Evolutionary conservation across 2,329 filamentous ascomycete species (phyloP).

Genomic region (Trichoderma oligosporum): DNA sequence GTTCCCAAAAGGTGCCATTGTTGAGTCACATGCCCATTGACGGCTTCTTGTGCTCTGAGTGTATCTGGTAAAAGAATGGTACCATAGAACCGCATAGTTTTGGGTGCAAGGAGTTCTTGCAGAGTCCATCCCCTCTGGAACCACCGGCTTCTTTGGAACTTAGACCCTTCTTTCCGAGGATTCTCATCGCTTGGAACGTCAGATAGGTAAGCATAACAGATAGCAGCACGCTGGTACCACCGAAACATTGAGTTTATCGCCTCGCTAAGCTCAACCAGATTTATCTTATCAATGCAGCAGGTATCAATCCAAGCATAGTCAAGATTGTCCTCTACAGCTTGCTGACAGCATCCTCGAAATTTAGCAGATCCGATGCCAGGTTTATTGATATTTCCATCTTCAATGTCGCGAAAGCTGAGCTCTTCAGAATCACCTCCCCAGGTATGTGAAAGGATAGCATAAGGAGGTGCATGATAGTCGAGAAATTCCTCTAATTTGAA

Average conservation of each 20-base stretch:
- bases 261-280: constrained; percentile 20
- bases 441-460: constrained; percentile 33
- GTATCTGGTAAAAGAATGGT: background rate
- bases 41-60: background rate
- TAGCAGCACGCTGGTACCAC: constrained; percentile 18
- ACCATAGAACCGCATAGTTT: constrained; percentile 23
- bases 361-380: background rate
- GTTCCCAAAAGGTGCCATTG: background rate
- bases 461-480: constrained; percentile 22
- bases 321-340: constrained; percentile 23
- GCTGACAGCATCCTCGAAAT: background rate
- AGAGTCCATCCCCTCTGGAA: background rate
- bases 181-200: constrained; percentile 11
- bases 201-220: constrained; percentile 22
- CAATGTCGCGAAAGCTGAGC: background rate
- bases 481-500: constrained; percentile 23
- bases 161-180: background rate
- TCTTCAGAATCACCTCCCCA: constrained; percentile 24
- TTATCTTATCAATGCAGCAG: constrained; percentile 23
- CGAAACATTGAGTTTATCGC: constrained; percentile 24
- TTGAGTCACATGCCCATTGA: background rate
- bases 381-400: background rate
- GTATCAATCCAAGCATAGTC: constrained; percentile 23
- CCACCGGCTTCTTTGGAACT: constrained; percentile 23
- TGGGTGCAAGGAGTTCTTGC: constrained; percentile 28